Percentiles rank a stretch among this genome's conserved stretches.
These are phyloP conservation scores for Iris macrosiphon DNA, from an alignment of 106 monocot species.

Conservation along the genomic window DNA sequence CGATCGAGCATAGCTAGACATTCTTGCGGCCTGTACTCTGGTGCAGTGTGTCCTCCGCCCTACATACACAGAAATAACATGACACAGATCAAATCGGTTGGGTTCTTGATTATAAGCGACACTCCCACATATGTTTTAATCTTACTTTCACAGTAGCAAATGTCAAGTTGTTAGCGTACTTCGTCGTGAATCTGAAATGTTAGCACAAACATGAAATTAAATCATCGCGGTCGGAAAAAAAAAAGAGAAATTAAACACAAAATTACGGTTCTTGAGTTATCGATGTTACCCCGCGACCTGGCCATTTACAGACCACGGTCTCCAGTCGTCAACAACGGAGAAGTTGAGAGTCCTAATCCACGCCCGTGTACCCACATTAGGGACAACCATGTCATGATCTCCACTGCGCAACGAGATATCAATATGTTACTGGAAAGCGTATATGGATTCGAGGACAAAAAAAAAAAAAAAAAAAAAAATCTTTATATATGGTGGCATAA, in stretches of 20 bases:
- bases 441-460: no score
- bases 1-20: not conserved
- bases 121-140: not conserved
- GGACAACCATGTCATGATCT: slow-evolving; percentile 39
- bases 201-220: no score
- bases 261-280: not conserved
- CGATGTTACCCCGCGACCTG: slow-evolving; percentile 68
- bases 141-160: slow-evolving; percentile 7
- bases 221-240: not conserved
- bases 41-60: not conserved
- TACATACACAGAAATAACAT: not conserved
- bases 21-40: not conserved
- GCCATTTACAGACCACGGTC: slow-evolving; percentile 41
- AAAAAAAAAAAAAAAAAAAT: no score
- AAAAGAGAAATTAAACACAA: not conserved
- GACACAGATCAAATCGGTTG: not conserved
- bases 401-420: slow-evolving; percentile 53
- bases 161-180: not conserved
- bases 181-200: not conserved
- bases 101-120: not conserved
- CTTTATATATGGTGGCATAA: no score
- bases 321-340: slow-evolving; percentile 49
- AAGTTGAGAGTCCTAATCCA: slow-evolving; percentile 57
- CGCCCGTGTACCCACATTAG: slow-evolving; percentile 34
- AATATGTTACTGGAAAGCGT: no score